Evolutionary conservation across 148 eudicot species (phyloP), one percentile per base, ranked within the genome.

Genomic region (Oxyria digyna): DNA sequence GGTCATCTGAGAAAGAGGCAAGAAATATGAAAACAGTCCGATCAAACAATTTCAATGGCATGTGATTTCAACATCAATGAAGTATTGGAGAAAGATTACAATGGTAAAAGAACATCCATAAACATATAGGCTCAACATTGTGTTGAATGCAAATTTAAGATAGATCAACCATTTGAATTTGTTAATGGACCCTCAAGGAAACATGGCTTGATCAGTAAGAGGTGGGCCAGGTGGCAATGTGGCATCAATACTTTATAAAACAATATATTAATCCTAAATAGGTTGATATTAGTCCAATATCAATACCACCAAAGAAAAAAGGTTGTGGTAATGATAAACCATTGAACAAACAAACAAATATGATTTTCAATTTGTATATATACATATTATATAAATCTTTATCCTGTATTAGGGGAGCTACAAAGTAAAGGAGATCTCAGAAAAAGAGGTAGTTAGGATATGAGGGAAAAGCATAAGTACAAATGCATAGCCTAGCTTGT

Each of bases 1-100:
- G 75, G 33, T 77, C 96, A 78, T 94, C 98, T 89, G 67, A 29
- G 50, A 55, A 66, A 23, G 3, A 9, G 50, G 38, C 4, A 42
- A 33, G 20, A 50, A 68, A 11, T 31, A 23, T 68, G 24, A 40
- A 48, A 17, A 52, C 40, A 54, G 15, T 54, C 4, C 24, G 31
- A 54, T 54, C 6, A 24, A 54, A 23, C 15, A 23, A 1, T 5
- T 54, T 23, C 21, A 14, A 54, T n/a, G n/a, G 31, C 31, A 8
- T 8, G 14, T 24, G 24, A 24, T n/a, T 13, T 55, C 62, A 55
- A 33, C 62, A 26, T 26, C 35, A 3, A 12, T 24, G 11, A 26
- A 10, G 32, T 12, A 55, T 24, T 55, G 13, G 17, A 26, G 32
- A 55, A 55, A 11, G 8, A 26, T 55, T 24, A 55, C 4, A 9